Evolutionary conservation across 805 yeast genomes (phyloP).

Genomic region (Blastobotrys mokoenaii): DNA sequence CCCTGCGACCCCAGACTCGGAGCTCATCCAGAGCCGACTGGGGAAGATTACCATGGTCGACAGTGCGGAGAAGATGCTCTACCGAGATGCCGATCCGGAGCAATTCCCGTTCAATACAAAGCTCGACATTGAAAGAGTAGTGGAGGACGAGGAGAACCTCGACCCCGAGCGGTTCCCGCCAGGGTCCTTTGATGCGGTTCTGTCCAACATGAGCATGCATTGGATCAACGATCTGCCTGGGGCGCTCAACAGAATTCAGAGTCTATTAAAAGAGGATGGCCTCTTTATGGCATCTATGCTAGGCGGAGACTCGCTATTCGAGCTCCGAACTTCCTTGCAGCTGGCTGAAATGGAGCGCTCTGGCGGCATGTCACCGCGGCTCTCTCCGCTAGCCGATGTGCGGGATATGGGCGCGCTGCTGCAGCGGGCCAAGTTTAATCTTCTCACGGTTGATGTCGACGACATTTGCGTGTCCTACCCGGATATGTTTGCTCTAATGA

Average conservation of each 20-base stretch:
- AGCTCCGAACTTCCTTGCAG: conserved; percentile 70
- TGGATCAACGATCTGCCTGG: conserved; percentile 84
- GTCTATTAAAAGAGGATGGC: conserved; percentile 67
- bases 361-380: conserved; percentile 74
- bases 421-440: conserved; percentile 68
- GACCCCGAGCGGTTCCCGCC: conserved; percentile 34
- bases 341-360: conserved; percentile 72
- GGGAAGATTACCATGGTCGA: conserved; percentile 59
- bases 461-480: conserved; percentile 77
- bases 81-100: conserved; percentile 39
- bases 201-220: conserved; percentile 66
- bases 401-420: conserved; percentile 67
- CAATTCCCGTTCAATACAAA: conserved; percentile 33
- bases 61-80: conserved; percentile 43
- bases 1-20: conserved; percentile 41
- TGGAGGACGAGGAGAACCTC: conserved; percentile 61
- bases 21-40: conserved; percentile 43
- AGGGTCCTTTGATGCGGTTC: conserved; percentile 55
- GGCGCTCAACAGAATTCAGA: conserved; percentile 46
- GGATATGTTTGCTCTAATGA: conserved; percentile 54
- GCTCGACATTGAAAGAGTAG: conserved; percentile 42
- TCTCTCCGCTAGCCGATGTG: conserved; percentile 72
- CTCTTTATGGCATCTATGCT: conserved; percentile 72
- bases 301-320: conserved; percentile 82
- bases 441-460: conserved; percentile 78